Conservation (phyloP, 2,329 filamentous ascomycete genomes). For the Aureobasidium sp. region DNA sequence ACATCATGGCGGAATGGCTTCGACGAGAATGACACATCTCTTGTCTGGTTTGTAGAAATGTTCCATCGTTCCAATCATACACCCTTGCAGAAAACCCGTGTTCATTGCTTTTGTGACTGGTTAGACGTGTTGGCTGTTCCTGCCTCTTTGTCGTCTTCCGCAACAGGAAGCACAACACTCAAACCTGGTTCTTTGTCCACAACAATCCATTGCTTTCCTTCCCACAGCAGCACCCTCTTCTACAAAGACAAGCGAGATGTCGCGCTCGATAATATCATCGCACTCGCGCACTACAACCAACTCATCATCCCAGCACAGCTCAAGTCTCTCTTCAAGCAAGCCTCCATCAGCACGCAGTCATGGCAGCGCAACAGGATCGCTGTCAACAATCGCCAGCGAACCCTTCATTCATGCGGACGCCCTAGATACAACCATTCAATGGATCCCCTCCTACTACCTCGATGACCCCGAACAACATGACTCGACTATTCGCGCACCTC, state of each 20-base stretch:
- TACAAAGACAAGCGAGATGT: neutral
- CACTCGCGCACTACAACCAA: conserved; percentile 1
- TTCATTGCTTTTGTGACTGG: neutral
- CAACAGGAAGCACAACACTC: neutral
- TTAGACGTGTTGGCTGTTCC: neutral
- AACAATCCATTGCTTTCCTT: neutral
- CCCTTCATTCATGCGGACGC: conserved; percentile 8
- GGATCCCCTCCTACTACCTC: neutral
- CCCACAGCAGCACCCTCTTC: neutral
- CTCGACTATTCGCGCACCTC: neutral
- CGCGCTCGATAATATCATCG: neutral
- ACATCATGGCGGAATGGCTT: conserved; percentile 8
- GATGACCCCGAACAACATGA: neutral
- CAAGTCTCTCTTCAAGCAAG: neutral
- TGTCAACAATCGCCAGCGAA: neutral
- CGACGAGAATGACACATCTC: conserved; percentile 9
- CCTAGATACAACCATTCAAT: neutral
- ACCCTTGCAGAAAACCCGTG: neutral
- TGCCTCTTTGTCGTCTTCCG: neutral
- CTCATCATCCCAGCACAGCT: neutral
- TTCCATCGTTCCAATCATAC: neutral
- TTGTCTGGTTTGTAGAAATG: neutral
- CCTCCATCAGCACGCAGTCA: neutral
- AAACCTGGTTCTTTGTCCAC: neutral
- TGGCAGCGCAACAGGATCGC: neutral